Conservation (phyloP, 2,329 filamentous ascomycete species). For the Epichloe gansuensis region DNA sequence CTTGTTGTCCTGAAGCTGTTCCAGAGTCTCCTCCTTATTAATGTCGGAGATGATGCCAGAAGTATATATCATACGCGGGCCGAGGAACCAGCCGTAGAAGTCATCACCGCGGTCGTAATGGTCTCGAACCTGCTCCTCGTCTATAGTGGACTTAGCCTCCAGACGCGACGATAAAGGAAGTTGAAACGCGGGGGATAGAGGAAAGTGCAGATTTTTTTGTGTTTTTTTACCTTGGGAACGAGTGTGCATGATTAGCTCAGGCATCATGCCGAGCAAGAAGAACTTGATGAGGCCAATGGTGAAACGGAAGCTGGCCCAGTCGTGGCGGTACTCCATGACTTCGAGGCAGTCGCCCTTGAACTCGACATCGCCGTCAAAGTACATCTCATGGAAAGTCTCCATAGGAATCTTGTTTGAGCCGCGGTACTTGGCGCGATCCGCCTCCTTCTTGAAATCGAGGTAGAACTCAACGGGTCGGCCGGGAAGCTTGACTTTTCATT, state of each 20-base stretch:
- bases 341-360: slow-evolving; percentile 92
- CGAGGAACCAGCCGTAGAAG: slow-evolving; percentile 97
- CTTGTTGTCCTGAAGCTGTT: slow-evolving; percentile 97
- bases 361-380: slow-evolving; percentile 88
- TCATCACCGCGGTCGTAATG: slow-evolving; percentile 98
- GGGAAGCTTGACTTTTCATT: slow-evolving; percentile 80
- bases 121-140: slow-evolving; percentile 94
- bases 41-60: slow-evolving; percentile 86
- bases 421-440: slow-evolving; percentile 53
- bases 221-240: slow-evolving; percentile 54
- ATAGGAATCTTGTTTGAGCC: slow-evolving; percentile 74
- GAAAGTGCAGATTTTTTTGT: no score
- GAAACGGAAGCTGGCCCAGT: slow-evolving; percentile 94
- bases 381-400: slow-evolving; percentile 96
- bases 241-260: slow-evolving; percentile 86
- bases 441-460: slow-evolving; percentile 64
- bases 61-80: slow-evolving; percentile 98
- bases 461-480: slow-evolving; percentile 86
- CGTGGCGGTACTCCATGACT: slow-evolving; percentile 83
- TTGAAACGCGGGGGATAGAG: no score
- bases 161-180: no score
- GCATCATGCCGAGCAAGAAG: slow-evolving; percentile 78
- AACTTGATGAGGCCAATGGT: slow-evolving; percentile 76
- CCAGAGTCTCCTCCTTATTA: slow-evolving; percentile 76
- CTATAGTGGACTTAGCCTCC: slow-evolving; percentile 12